Evolutionary conservation across 2,329 filamentous ascomycete species (phyloP), one percentile per base, ranked within the genome.

Genomic region (Alternaria arborescens): DNA sequence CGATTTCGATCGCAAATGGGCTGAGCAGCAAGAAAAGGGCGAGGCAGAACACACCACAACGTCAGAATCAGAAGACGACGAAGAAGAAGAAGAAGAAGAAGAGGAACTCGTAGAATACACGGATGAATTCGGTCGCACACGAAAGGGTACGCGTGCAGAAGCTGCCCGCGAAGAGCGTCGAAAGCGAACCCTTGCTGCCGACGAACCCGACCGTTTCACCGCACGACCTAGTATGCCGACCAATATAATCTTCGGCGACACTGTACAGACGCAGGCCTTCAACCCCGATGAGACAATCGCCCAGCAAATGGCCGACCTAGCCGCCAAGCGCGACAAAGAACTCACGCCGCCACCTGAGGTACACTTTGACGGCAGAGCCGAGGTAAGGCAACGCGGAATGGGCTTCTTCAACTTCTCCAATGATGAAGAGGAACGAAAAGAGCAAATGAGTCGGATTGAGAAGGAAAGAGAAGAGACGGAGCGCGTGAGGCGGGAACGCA

Each of bases 1-100:
- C 3, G 94, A 99, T 80, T 99, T 99, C 78, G 95, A 98, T 79
- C 86, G 90, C 62, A 99, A 98, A 81, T 98, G 95, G 94, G 93
- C 91, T 0, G 92, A 97, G 74, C 81, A 82, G 24, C 82, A 88
- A 55, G 79, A 77, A 4, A 71, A 73, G 1, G 79, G 74, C 54
- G 80, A 83, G 59, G 62, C 81, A 7, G 78, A 77, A 3, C 79
- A 81, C 1, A 81, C 82, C 14, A 78, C 66, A 44, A 75, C 62
- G 14, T 75, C 76, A 1, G 80, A 80, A 3, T 73, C 70, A 2
- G 64, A 69, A 16, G 66, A 61, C 20, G 66, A 64, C n/a, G 78
- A 82, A 47, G 77, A 82, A 44, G 82, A 84, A 26, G 90, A 93
- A 55, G n/a, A n/a, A n/a, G 78, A 82, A 47, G 77, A 82, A 44